Evolutionary conservation across 2,329 filamentous ascomycete genomes (phyloP), one percentile per base, ranked within the genome.

Genomic region (Talaromyces islandicus): DNA sequence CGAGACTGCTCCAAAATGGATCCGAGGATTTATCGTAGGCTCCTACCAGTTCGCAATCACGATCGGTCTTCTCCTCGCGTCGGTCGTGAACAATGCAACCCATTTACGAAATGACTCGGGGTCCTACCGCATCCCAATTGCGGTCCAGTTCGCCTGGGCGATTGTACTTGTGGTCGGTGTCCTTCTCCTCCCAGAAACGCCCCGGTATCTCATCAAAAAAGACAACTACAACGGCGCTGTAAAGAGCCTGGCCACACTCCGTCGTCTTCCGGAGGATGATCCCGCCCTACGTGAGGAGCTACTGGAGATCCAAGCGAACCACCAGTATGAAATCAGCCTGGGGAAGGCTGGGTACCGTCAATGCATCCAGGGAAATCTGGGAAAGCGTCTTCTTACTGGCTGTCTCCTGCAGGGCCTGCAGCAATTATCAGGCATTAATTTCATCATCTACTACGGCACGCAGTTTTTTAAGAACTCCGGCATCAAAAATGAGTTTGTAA

Each of bases 1-100:
- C 21, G 88, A 90, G 68, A 89, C 86, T 1, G 83, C 86, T 0
- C 88, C 88, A 3, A 88, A 88, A 67, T 89, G 87, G 86, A 88
- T 90, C 66, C 85, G 88, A 62, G 88, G 88, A 65, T 82, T 84
- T 27, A 87, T 90, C 64, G 87, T 90, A 3, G 86, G 86, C 29
- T 80, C 83, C 7, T 90, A 90, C 69, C 88, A 90, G 68, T 80
- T 85, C 59, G 85, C 85, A 58, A 90, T 90, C 64, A 90, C 87
- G 19, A 85, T 89, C 57, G 88, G 87, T 60, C 77, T 90, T 4
- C 81, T 90, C 10, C 77, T 89, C 2, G 87, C 88, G 5, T 81
- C 85, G 41, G 78, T 88, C 52, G 82, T 90, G 46, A 83, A 90
- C 71, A 88, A 89, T 57, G 73, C 83, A 3, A 89, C 87, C 1